phyloP scores from a whole-genome alignment of 371 early-diverging fungal species.

The Mucor indicus region DNA sequence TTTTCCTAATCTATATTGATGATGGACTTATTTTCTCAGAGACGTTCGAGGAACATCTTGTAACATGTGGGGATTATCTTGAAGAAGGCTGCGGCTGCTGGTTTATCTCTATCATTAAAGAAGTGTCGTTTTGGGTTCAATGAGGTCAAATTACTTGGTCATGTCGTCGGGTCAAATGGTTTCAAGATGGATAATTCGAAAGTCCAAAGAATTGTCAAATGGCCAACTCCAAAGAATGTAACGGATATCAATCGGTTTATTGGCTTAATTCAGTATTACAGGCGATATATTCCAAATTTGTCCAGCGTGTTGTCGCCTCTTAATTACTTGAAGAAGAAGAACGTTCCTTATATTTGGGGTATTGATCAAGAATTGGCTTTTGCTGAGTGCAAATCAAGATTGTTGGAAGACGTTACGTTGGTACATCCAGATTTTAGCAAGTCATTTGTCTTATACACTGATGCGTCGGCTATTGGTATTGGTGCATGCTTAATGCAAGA shows the following conservation, averaged over 20 bases:
- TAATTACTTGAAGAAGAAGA: too few species aligned
- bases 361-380: not conserved
- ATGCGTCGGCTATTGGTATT: not conserved
- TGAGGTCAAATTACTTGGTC: not conserved
- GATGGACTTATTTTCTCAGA: not conserved
- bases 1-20: conserved; percentile 1
- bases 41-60: not conserved
- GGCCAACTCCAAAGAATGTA: not conserved
- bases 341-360: too few species aligned
- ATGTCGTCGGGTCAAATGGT: not conserved
- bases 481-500: too few species aligned
- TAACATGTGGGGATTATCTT: not conserved
- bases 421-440: not conserved
- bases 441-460: not conserved
- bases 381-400: not conserved
- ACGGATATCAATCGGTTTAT: not conserved
- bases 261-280: not conserved
- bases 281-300: not conserved
- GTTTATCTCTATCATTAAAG: not conserved
- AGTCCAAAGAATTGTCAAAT: not conserved
- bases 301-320: not conserved
- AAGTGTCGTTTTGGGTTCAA: not conserved
- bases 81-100: not conserved
- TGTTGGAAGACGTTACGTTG: not conserved
- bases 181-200: not conserved